Base-by-base conservation (phyloP, 495 filamentous ascomycete species). In the Cairneyella variabilis region DNA sequence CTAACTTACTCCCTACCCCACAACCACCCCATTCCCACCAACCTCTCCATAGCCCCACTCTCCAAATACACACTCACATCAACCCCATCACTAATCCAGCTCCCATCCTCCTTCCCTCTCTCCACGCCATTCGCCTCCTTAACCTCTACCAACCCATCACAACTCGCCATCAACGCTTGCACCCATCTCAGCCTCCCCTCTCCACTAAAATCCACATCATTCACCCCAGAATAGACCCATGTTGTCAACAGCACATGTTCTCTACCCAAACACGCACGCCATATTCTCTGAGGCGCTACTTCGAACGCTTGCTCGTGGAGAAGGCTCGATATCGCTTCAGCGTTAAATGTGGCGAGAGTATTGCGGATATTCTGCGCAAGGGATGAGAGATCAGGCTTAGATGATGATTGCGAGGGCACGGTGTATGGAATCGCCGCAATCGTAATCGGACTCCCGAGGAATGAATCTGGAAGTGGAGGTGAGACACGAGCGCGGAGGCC, bases 101-200 rank as follows among this genome's bases (percentile, higher is more conserved):
- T 62, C 49, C 61, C 60, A 17, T 39, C 39, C 18, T 32, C 10
- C 41, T 21, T 26, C 39, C 37, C 36, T 3, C 41, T 39, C 16
- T 18, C 30, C n/a, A 25, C 34, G 12, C 36, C 27, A 0, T 47
- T 30, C 9, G 30, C 52, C 28, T 64, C 64, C 43, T 63, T 51
- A 28, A 73, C 59, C 23, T 69, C 63, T 4, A 73, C 57, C n/a
- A 71, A 49, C 0, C 71, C 71, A 51, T 73, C 71, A 44, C 66
- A 55, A 25, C 48, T 52, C 7, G 68, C 65, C 70, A 73, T 73
- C 0, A 71, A 51, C 3, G 62, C 62, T 14, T 70, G 62, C 1
- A 71, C 65, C 51, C 67, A 71, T 17, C 63, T 59, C 47, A 59
- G 8, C 46, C 58, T 16, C n/a, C 37, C 23, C 21, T 18, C 25